Evolutionary conservation across 1,139 yeast species (phyloP).

Genomic region (Candida mesenterica): DNA sequence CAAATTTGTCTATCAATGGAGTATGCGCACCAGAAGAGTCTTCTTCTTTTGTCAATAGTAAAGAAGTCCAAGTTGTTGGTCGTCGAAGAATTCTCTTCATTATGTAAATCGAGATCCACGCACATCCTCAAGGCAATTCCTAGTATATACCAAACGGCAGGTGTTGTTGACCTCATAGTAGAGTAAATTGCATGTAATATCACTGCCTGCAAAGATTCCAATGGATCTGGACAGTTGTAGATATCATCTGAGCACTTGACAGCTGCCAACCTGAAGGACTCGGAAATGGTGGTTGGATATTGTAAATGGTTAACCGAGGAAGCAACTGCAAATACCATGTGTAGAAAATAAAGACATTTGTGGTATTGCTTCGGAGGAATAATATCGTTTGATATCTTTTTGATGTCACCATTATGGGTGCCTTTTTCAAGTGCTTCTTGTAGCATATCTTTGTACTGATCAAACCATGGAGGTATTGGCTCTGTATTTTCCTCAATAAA

Average conservation of each 20-base stretch:
- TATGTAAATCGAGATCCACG: constrained; percentile 81
- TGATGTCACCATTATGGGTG: constrained; percentile 13
- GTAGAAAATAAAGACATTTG: constrained; percentile 57
- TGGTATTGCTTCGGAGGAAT: constrained; percentile 46
- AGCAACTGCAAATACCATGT: constrained; percentile 78
- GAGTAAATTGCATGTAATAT: constrained; percentile 69
- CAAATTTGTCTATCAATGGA: constrained; percentile 78
- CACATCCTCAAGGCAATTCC: constrained; percentile 80
- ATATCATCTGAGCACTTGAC: constrained; percentile 54
- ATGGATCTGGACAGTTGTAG: constrained; percentile 48
- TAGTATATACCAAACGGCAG: constrained; percentile 90
- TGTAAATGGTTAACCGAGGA: constrained; percentile 72
- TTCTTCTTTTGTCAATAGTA: constrained; percentile 65
- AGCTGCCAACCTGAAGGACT: constrained; percentile 72
- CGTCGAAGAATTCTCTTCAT: constrained; percentile 38
- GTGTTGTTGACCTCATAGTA: constrained; percentile 71
- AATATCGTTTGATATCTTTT: constrained; percentile 34
- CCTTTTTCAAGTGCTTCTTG: constrained; percentile 18
- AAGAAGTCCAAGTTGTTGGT: constrained; percentile 46
- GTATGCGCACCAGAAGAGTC: constrained; percentile 89
- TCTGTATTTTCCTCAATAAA: constrained; percentile 8
- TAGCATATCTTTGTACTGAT: constrained; percentile 30
- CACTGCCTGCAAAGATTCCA: constrained; percentile 73
- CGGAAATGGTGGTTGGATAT: constrained; percentile 66
- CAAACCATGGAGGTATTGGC: constrained; percentile 44